Evolutionary conservation across 2,329 filamentous ascomycete species (phyloP), one percentile per base, ranked within the genome.

Genomic region (Akanthomyces lecanii): DNA sequence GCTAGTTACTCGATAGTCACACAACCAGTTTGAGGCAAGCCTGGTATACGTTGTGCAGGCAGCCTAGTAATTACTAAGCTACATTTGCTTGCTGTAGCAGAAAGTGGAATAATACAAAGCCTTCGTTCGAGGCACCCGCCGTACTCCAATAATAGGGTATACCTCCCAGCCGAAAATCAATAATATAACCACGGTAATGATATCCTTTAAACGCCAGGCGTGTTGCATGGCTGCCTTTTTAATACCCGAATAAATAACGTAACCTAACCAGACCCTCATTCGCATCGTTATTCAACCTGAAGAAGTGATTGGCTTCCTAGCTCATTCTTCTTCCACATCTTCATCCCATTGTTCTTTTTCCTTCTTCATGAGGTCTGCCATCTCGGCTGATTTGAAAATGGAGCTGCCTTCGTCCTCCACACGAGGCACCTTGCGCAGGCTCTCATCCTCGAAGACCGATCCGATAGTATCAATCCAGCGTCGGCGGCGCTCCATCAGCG

Each of bases 381-480:
- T 93, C 64, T 84, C 80, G 5, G 82, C 82, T 3, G 86, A 78
- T 66, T 88, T 88, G 76, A 96, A 97, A 63, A 97, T 89, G 40
- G 81, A 83, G 70, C 83, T 88, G 58, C 77, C 79, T 1, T 86
- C 85, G 64, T 95, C 89, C 1, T 81, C 79, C 25, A 74, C 77
- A 1, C 87, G 79, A 18, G 92, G 92, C 48, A 97, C 88, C 62
- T 83, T 85, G 65, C 85, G 85, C 42, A 92, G 83, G 69, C 86
- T 89, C 69, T 93, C 91, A 69, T 90, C 90, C 65, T 93, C 89
- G 70, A 99, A 96, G 0, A 98, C 92, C 0, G 91, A 89, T 0
- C 92, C 91, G 67, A 99, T 96, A 45, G 87, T 93, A 66, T 92
- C 89, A 66, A 92, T 92, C 94, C 95, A 99, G 68, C 92, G 87